Base-by-base conservation (phyloP, 768 basidiomycete species). In the Boletus sp. region DNA sequence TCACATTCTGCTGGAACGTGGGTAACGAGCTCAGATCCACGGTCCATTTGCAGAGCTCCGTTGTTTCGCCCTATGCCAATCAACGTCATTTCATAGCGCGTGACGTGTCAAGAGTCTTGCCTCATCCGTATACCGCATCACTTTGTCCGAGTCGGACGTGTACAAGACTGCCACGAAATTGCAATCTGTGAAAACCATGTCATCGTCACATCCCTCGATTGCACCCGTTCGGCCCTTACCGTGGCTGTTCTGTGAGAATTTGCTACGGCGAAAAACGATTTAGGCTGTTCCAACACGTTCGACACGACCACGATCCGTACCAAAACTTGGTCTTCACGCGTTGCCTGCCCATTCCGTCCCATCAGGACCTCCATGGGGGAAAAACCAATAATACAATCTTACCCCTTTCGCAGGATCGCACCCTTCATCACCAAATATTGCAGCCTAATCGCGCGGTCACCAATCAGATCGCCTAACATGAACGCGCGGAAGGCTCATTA, bases 361-460 rank as follows among this genome's bases (percentile, higher is more conserved):
- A 55, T 61, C 62, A 59, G 63, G 54, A 52, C 55, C 53, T 10
- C 11, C 66, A 56, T 56, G 60, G 50, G 59, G 57, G 66, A 41
- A 50, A 11, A 6, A 3, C 35, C 30, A 15, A 44, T 20, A 7
- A n/a, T 9, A 36, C 7, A 11, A n/a, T 73, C 84, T 65, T 70
- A 90, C 89, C 89, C 92, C 73, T 92, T 93, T 57, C 90, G 81
- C 62, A 93, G 72, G 64, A 93, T 92, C 24, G 90, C 90, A 52
- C 92, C 91, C 74, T 92, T 93, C 59, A 85, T 84, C 52, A 94
- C 90, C 45, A 94, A 80, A 70, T 93, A 94, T 67, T 93, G 92
- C 62, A 94, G 73, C 63, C 92, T 93, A 70, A 64, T 72, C 30
- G 36, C 17, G 49, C 68, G 57, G 60, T 60, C 55, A 56, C 55